Percentiles rank a stretch among this genome's conserved stretches.
Conservation (phyloP, 2,329 filamentous ascomycete species). For the Amesomyces nigricolor region DNA sequence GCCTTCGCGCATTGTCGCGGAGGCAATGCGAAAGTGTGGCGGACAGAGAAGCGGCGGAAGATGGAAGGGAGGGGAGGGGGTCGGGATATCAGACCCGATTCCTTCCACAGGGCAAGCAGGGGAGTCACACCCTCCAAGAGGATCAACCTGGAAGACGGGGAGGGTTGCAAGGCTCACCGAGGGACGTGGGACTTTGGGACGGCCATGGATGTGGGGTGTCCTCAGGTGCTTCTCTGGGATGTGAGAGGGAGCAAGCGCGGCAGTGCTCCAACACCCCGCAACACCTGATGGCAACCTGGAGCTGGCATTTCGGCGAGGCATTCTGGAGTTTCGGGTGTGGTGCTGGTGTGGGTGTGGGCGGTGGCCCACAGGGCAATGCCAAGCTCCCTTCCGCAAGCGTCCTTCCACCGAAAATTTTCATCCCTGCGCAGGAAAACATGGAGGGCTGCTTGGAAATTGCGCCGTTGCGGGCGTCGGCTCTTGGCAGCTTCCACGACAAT, state of each 20-base stretch:
- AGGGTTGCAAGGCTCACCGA: constrained; percentile 21
- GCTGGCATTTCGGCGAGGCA: constrained; percentile 12
- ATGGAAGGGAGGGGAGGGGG: constrained; percentile 4
- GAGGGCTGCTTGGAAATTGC: constrained; percentile 9
- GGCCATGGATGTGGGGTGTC: too few species aligned
- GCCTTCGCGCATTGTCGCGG: constrained; percentile 21
- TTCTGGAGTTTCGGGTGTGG: background rate
- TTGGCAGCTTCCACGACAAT: background rate
- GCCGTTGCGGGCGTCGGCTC: constrained; percentile 7
- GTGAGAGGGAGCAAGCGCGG: background rate
- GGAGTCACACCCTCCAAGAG: constrained; percentile 20
- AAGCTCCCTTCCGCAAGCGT: constrained; percentile 18
- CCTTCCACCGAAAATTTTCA: constrained; percentile 20
- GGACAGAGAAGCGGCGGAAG: background rate
- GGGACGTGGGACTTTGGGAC: background rate
- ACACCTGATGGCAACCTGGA: background rate
- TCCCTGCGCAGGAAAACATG: constrained; percentile 13
- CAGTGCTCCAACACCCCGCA: constrained; percentile 11
- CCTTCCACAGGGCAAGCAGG: background rate
- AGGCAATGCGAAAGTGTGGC: constrained; percentile 11
- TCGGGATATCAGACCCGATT: constrained; percentile 15
- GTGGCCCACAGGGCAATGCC: constrained; percentile 8
- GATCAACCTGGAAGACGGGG: background rate
- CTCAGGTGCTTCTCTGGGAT: background rate
- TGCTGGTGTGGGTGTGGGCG: background rate